A percentile compares a stretch with the other conserved stretches of the same genome.
These are phyloP conservation scores for Chenopodium quinoa DNA, from an alignment of 148 eudicot genomes.

Conservation along the genomic window DNA sequence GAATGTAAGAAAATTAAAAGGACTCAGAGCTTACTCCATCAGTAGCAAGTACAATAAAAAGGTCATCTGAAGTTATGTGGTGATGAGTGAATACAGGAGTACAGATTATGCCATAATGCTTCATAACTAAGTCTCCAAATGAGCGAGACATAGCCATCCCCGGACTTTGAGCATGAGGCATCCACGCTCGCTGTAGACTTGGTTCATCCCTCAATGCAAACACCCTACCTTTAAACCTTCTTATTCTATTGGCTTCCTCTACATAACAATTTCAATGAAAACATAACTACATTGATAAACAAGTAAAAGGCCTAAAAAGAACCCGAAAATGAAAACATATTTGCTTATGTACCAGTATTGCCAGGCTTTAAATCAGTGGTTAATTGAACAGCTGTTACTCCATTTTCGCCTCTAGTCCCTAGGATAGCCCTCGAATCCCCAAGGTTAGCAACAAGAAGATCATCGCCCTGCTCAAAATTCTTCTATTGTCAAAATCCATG, in stretches of 20 bases:
- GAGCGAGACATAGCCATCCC: slow-evolving; percentile 95
- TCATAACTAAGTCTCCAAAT: slow-evolving; percentile 77
- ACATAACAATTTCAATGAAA: not conserved
- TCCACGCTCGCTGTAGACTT: slow-evolving; percentile 76
- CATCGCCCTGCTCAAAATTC: slow-evolving; percentile 50
- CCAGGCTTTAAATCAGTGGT: slow-evolving; percentile 82
- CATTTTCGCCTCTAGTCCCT: slow-evolving; percentile 59
- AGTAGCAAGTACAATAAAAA: slow-evolving; percentile 69
- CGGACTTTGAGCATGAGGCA: slow-evolving; percentile 66
- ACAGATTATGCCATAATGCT: slow-evolving; percentile 73
- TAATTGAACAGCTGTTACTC: slow-evolving; percentile 60
- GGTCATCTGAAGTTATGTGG: slow-evolving; percentile 51
- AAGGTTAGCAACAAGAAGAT: slow-evolving; percentile 77
- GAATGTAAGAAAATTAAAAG: not conserved
- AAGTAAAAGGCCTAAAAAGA: not conserved
- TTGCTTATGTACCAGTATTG: slow-evolving; percentile 55
- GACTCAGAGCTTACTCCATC: slow-evolving; percentile 65
- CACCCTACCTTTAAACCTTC: slow-evolving; percentile 65
- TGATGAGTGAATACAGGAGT: slow-evolving; percentile 68
- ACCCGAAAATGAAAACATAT: not conserved
- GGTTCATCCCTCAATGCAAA: slow-evolving; percentile 79
- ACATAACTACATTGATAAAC: not conserved
- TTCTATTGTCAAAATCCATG: not conserved
- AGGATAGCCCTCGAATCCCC: slow-evolving; percentile 93
- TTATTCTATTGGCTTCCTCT: slow-evolving; percentile 83